Conservation (phyloP, 2,329 filamentous ascomycete species). For the Arachnopeziza araneosa region DNA sequence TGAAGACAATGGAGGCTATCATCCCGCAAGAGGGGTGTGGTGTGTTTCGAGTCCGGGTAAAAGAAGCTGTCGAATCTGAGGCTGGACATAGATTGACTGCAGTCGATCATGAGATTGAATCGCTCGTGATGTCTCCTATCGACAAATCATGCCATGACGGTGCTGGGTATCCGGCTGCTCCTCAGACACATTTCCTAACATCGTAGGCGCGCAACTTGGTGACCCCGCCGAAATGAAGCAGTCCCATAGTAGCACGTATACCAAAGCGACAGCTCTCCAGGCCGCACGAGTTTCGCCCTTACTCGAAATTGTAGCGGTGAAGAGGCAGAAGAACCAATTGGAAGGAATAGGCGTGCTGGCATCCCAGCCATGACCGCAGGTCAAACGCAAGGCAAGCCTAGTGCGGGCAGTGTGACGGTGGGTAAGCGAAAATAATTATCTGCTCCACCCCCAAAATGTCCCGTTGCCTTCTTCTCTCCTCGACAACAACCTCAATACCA, state of each 20-base stretch:
- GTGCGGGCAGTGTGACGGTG: neutral
- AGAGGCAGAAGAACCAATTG: neutral
- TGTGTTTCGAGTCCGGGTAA: neutral
- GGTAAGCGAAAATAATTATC: neutral
- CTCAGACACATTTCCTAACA: neutral
- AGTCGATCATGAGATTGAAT: neutral
- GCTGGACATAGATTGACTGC: neutral
- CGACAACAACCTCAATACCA: neutral
- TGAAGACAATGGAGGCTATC: neutral
- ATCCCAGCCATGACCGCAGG: neutral
- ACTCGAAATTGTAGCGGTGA: neutral
- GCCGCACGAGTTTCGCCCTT: neutral
- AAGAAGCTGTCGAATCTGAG: neutral
- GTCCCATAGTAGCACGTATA: neutral
- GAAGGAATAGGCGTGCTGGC: neutral
- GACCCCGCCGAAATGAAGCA: neutral
- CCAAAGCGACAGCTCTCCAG: neutral
- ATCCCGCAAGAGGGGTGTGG: neutral
- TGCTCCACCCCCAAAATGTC: neutral
- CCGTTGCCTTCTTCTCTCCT: neutral
- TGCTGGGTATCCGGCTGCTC: neutral
- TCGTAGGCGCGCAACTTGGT: neutral
- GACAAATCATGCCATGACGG: neutral
- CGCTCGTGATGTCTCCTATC: neutral
- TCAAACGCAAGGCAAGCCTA: neutral